Conservation (phyloP, 306 rosid species). For the Casuarina cunninghamiana region DNA sequence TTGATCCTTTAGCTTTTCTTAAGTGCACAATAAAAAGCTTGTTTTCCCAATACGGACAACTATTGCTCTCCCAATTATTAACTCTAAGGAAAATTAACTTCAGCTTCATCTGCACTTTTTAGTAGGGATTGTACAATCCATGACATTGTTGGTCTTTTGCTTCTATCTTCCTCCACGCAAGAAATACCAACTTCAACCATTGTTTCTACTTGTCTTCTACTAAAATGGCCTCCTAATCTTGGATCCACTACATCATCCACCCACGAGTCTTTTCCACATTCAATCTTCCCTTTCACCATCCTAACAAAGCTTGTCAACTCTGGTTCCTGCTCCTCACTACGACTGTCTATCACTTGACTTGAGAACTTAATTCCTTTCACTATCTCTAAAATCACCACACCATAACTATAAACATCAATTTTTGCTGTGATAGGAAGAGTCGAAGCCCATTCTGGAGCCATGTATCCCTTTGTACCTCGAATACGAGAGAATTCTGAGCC, state of each 20-base stretch:
- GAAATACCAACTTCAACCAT: constrained; percentile 32
- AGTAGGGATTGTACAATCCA: constrained; percentile 37
- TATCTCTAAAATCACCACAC: constrained; percentile 41
- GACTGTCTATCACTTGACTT: not conserved
- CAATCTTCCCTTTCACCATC: not conserved
- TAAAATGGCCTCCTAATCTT: constrained; percentile 3
- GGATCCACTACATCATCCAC: constrained; percentile 34
- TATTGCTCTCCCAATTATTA: too few species aligned
- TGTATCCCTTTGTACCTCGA: constrained; percentile 44
- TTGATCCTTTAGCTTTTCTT: too few species aligned
- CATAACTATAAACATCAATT: constrained; percentile 52
- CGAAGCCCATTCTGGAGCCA: constrained; percentile 54
- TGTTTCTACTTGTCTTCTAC: constrained; percentile 18
- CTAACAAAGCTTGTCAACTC: not conserved
- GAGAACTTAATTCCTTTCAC: constrained; percentile 25
- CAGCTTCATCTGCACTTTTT: not conserved
- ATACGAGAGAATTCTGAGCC: constrained; percentile 31
- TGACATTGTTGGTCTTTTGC: constrained; percentile 44
- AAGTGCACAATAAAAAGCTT: too few species aligned
- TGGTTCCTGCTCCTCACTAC: not conserved
- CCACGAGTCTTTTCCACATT: not conserved
- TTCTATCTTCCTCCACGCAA: constrained; percentile 40
- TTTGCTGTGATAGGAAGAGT: constrained; percentile 41
- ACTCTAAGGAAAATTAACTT: not conserved
- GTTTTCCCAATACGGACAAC: too few species aligned